Conservation (phyloP, 2,329 filamentous ascomycete species). For the Ophiosphaerella korrae region DNA sequence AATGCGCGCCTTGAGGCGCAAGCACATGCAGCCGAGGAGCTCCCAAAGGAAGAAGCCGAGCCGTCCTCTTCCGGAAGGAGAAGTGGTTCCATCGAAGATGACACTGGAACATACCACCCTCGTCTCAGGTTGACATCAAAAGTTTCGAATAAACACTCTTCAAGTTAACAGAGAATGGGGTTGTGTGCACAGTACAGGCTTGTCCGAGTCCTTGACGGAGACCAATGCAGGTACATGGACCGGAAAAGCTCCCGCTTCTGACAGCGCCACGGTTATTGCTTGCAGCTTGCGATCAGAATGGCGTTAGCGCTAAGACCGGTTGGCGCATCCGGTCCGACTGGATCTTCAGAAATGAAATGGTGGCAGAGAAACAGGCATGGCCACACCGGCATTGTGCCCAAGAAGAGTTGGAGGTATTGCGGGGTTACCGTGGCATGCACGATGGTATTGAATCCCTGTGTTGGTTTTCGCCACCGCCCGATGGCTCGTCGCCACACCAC, state of each 20-base stretch:
- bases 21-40: slow-evolving; percentile 39
- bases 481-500: background rate
- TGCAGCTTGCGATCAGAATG: slow-evolving; percentile 2
- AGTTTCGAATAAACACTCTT: no score
- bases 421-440: slow-evolving; percentile 12
- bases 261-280: background rate
- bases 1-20: background rate
- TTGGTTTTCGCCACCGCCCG: slow-evolving; percentile 4
- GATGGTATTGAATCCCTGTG: slow-evolving; percentile 10
- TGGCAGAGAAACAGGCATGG: slow-evolving; percentile 4
- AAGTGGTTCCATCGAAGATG: background rate
- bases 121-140: no score
- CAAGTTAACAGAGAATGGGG: no score
- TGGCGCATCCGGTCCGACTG: slow-evolving; percentile 15
- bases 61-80: slow-evolving; percentile 8
- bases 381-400: slow-evolving; percentile 24
- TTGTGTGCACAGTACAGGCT: no score
- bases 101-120: no score
- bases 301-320: slow-evolving; percentile 18
- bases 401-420: slow-evolving; percentile 26
- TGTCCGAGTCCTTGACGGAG: background rate
- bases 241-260: slow-evolving; percentile 3
- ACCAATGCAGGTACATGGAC: slow-evolving; percentile 13
- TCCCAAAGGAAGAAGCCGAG: slow-evolving; percentile 13
- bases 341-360: slow-evolving; percentile 11